These are phyloP conservation scores for Penicillium psychrofluorescens DNA, from an alignment of 495 filamentous ascomycete genomes.

Conservation along the genomic window DNA sequence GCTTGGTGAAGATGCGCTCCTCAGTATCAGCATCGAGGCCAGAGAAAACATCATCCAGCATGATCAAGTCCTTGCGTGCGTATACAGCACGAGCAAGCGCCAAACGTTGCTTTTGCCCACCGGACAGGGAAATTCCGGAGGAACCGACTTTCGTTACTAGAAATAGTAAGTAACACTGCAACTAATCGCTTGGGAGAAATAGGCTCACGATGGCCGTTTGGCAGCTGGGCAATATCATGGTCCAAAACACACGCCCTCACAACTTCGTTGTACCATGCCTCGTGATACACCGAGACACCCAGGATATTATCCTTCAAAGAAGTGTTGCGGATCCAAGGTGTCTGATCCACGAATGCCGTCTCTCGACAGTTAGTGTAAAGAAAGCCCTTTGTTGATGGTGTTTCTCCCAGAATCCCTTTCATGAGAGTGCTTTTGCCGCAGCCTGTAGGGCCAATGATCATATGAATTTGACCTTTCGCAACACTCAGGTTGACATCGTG, in stretches of 20 bases:
- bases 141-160: conserved; percentile 65
- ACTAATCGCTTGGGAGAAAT: no score
- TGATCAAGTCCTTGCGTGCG: conserved; percentile 10
- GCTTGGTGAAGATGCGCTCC: neutral
- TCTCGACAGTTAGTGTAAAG: neutral
- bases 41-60: conserved; percentile 35
- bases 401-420: conserved; percentile 18
- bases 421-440: conserved; percentile 23
- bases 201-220: conserved; percentile 48
- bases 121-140: conserved; percentile 72
- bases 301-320: conserved; percentile 30
- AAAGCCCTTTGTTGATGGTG: neutral
- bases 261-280: conserved; percentile 24
- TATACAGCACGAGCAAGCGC: conserved; percentile 18
- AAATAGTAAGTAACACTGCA: no score
- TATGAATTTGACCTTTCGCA: no score
- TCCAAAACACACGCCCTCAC: conserved; percentile 22
- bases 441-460: conserved; percentile 19
- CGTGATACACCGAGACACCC: conserved; percentile 10
- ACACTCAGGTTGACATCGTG: no score
- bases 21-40: conserved; percentile 14
- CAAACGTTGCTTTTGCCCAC: conserved; percentile 74
- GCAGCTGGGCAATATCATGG: conserved; percentile 13
- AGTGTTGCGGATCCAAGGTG: conserved; percentile 29
- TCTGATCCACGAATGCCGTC: conserved; percentile 30